Evolutionary conservation across 306 rosid genomes (phyloP).

Genomic region (Betula pendula): DNA sequence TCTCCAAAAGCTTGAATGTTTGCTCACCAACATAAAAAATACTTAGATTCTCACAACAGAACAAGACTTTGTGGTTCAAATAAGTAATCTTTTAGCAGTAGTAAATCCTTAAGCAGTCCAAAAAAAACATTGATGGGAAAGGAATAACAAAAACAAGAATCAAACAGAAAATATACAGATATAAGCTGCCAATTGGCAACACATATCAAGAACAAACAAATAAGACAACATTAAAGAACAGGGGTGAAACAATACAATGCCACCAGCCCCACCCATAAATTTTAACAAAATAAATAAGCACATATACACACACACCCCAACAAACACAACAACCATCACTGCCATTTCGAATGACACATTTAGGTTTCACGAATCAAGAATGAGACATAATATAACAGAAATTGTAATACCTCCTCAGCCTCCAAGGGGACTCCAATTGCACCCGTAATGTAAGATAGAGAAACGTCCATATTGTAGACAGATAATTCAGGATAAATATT

Average conservation of each 20-base stretch:
- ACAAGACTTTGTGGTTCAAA: background rate
- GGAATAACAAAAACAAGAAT: background rate
- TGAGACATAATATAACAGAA: background rate
- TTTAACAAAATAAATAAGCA: background rate
- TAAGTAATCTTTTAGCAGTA: background rate
- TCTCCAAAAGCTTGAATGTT: background rate
- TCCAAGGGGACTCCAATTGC: conserved; percentile 74
- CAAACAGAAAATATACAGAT: background rate
- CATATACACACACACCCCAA: background rate
- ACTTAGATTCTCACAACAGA: background rate
- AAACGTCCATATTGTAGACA: conserved; percentile 79
- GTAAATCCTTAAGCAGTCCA: background rate
- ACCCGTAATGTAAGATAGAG: conserved; percentile 66
- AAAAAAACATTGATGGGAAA: background rate
- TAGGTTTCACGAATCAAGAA: background rate
- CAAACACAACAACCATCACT: background rate
- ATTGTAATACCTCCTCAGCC: conserved; percentile 64
- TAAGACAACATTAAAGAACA: background rate
- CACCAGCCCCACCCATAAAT: background rate
- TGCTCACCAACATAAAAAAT: background rate
- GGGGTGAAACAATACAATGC: background rate
- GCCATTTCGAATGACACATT: background rate
- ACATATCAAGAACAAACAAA: background rate
- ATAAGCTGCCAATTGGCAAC: background rate
- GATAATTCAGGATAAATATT: conserved; percentile 79